These are phyloP conservation scores for Trametopsis cervina DNA, from an alignment of 768 basidiomycete species.

Conservation along the genomic window DNA sequence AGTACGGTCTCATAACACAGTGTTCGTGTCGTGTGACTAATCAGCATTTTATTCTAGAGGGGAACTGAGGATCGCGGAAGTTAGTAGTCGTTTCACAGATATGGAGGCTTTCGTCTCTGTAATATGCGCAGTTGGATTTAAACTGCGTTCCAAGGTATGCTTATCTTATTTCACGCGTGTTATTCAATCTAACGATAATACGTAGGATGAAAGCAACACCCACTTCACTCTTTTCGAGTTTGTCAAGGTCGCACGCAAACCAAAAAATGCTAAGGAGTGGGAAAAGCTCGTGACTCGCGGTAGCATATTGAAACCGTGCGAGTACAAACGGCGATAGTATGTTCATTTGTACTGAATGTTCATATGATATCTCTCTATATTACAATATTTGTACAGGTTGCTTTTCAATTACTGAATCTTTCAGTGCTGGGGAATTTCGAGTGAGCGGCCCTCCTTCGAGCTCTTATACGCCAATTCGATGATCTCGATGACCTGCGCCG, in stretches of 20 bases:
- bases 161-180: background rate
- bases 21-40: background rate
- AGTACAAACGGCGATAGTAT: conserved; percentile 79
- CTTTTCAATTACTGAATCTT: background rate
- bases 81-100: conserved; percentile 73
- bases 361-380: too few relatives aligned
- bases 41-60: conserved; percentile 40
- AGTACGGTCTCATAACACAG: conserved; percentile 41
- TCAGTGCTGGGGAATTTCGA: conserved; percentile 25
- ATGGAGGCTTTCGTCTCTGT: conserved; percentile 61
- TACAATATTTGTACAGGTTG: background rate
- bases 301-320: conserved; percentile 73
- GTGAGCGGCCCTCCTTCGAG: conserved; percentile 49
- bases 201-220: conserved; percentile 71
- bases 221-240: conserved; percentile 87
- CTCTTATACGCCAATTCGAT: conserved; percentile 70
- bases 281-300: conserved; percentile 43
- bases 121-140: conserved; percentile 66
- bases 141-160: conserved; percentile 57
- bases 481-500: conserved; percentile 64
- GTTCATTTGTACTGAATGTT: too few relatives aligned
- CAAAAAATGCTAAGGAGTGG: conserved; percentile 56
- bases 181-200: background rate
- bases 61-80: conserved; percentile 83
- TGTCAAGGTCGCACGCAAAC: conserved; percentile 44